Evolutionary conservation across 2,329 filamentous ascomycete species (phyloP), one percentile per base, ranked within the genome.

Genomic region (Coniochaeta hoffmannii): DNA sequence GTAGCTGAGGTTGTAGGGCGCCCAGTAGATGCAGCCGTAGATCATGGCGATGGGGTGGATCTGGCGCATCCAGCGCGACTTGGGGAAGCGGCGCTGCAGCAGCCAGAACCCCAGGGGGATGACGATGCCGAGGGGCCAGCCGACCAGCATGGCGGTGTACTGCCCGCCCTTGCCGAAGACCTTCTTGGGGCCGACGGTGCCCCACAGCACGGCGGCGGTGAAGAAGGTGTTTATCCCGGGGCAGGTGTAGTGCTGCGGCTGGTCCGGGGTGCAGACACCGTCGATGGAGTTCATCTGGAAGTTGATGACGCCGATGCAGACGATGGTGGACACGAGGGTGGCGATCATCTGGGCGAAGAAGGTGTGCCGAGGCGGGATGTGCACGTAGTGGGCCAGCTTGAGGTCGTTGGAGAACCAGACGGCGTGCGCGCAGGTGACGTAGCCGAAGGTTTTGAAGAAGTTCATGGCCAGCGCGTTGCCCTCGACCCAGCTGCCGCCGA

Each of bases 291-390:
- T 72, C 67, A 80, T 73, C 63, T 79, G 76, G 63, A 76, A 72
- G 59, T 71, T 69, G 56, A 71, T 63, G 2, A 81, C 73, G 14
- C 73, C 76, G 3, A 76, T 73, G 58, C 74, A 77, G 41, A 80
- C 73, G 49, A 81, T 69, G 1, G 75, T 79, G 50, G 76, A 78
- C 19, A 81, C 67, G 19, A 83, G 69, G 2, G 79, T 85, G 32
- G 81, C 80, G 10, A 79, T 69, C 63, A 85, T 79, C 66, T 85
- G 82, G 1, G 80, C 81, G 22, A 72, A 68, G 60, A 85, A 86
- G 3, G 81, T 80, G 30, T 82, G 76, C 11, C 78, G 76, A 0
- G 82, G 82, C 5, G 82, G 81, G 17, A 85, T 82, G 69, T 63
- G 63, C 56, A 63, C 51, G 53, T 64, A 65, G 50, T 67, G 66